Evolutionary conservation across 352 stramenopile species (phyloP), one percentile per base, ranked within the genome.

Genomic region (Globisporangium lucens): DNA sequence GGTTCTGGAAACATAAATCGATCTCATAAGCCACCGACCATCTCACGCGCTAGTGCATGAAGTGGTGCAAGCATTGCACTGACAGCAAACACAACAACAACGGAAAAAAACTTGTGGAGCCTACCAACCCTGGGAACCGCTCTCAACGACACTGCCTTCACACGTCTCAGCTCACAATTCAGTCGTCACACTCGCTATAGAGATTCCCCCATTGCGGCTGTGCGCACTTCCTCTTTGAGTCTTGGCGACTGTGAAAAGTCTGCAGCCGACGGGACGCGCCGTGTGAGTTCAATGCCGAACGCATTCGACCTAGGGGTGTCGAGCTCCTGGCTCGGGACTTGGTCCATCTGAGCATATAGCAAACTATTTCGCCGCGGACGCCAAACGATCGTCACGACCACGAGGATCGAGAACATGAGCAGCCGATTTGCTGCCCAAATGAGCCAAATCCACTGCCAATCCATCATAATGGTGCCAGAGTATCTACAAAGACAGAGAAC

Each of bases 271-370:
- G 70, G 66, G 22, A 93, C 72, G n/a, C 80, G 78, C 38, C 80
- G 79, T 27, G 79, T 87, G 58, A 89, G 66, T 67, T 90, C 82
- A 15, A 89, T 76, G 24, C 78, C 79, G 10, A 75, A 77, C 8
- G 74, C 74, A 30, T 76, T 78, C 3, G 79, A 89, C 24, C 71
- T 53, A 1, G 83, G 76, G 13, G 78, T 87, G 38, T 70, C 65
- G 17, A 83, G 83, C 65, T 93, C 83, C 13, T 86, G 79, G 65
- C 68, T 90, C 29, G 86, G 86, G 27, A 96, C 73, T 65, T 96
- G 85, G 53, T 94, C 83, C 83, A 94, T 94, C 36, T 84, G 76
- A 22, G 85, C 79, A 65, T 94, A 94, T 2, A 93, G 70, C 47
- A 77, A 49, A 4, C 79, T 90, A 30, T 87, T 91, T 24, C 76